phyloP scores from a whole-genome alignment of 306 rosid species.

The Glycine latifolia region DNA sequence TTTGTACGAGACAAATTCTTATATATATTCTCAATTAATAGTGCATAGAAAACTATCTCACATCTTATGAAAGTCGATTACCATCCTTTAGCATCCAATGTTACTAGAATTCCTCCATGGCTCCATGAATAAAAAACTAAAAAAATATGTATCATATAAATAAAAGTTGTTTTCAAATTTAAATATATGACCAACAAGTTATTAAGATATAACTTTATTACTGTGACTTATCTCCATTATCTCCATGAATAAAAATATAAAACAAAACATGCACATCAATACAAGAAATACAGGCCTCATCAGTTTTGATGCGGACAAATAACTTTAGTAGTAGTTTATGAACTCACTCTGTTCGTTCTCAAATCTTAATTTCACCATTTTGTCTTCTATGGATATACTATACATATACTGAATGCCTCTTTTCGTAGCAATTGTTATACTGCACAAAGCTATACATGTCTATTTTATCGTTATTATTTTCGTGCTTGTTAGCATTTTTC shows the following conservation, averaged over 20 bases:
- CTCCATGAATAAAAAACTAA: not conserved
- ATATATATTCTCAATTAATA: not conserved
- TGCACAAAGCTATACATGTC: not conserved
- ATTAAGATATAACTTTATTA: no score
- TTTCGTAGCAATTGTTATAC: not conserved
- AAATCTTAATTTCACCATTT: not conserved
- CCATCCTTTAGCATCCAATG: not conserved
- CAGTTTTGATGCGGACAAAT: conserved; percentile 7
- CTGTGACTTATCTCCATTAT: no score
- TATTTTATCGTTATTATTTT: not conserved
- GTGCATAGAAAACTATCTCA: not conserved
- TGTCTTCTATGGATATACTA: not conserved
- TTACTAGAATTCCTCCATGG: not conserved
- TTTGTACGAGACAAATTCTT: not conserved
- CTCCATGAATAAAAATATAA: not conserved
- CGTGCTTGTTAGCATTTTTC: not conserved
- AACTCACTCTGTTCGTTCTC: not conserved
- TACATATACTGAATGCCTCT: not conserved
- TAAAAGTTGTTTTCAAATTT: no score
- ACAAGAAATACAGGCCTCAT: not conserved
- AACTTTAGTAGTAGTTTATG: not conserved
- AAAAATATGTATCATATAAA: no score
- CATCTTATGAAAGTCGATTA: no score
- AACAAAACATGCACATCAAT: not conserved
- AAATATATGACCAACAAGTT: no score